Base-by-base conservation (phyloP, 2,329 filamentous ascomycete species). In the Madurella fahalii region DNA sequence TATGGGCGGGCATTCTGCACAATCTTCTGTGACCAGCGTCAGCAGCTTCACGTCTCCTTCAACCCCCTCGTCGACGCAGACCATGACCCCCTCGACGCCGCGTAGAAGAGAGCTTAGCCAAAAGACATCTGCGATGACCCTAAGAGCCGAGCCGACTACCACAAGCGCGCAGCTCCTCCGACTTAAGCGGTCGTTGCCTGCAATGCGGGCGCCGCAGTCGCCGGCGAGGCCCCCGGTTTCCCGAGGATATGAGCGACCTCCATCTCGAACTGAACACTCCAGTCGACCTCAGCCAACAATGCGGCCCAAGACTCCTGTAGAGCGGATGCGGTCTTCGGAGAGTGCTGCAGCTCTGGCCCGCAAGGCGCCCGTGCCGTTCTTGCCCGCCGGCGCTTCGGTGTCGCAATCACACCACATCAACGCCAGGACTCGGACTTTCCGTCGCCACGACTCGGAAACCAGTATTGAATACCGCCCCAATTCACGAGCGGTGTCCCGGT, bases 381-480 rank as follows among this genome's bases (percentile, higher is more conserved):
- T 95, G 44, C 89, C 91, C 31, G 86, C 89, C 41, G 90, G 90
- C 32, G 80, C 80, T 31, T 86, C 68, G n/a, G 54, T 58, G 16
- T 51, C 88, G 12, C 82, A 82, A 58, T 80, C 82, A 18, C 87
- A 96, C 60, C 88, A 96, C 72, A 78, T 87, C 59, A 82, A 81
- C 47, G 78, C 88, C 41, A 95, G 91, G 72, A 77, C 84, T 30
- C 85, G 89, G 34, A 77, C 82, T 39, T 85, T 92, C 67, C 84
- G 90, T 44, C 88, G 93, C 43, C 85, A 90, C 65, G 90, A 95
- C 64, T 95, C 90, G 9, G 90, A 95, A 50, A 82, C 83, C 57
- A 79, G 77, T 25, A 74, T 79, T 30, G 83, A 86, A 37, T 68
- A 79, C 43, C 77, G 83, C 30, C 81, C 83, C 4, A 69, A 71